Percentiles rank a stretch among this genome's conserved stretches.
Evolutionary conservation across 1,139 yeast genomes (phyloP).

Genomic region (Pichia sp.): DNA sequence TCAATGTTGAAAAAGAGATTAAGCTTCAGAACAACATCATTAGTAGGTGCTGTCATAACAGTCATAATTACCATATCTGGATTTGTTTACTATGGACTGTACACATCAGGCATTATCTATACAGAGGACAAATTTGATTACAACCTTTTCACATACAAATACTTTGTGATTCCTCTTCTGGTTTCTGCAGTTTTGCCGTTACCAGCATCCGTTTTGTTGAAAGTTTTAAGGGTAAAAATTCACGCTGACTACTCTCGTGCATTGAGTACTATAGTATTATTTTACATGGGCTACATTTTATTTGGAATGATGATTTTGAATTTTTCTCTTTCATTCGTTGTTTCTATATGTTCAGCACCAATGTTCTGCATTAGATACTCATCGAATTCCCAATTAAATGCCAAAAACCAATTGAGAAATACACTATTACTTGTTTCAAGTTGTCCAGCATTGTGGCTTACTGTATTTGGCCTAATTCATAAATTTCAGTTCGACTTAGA

Average conservation of each 20-base stretch:
- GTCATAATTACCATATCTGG: slow-evolving; percentile 11
- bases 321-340: slow-evolving; percentile 67
- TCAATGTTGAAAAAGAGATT: background rate
- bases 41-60: slow-evolving; percentile 17
- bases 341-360: slow-evolving; percentile 67
- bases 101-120: slow-evolving; percentile 8
- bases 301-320: slow-evolving; percentile 76
- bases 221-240: slow-evolving; percentile 7
- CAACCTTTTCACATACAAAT: slow-evolving; percentile 3
- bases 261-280: slow-evolving; percentile 32
- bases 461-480: slow-evolving; percentile 21
- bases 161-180: slow-evolving; percentile 4
- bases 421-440: slow-evolving; percentile 19
- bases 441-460: slow-evolving; percentile 25
- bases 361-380: slow-evolving; percentile 56
- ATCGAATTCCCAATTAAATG: slow-evolving; percentile 6
- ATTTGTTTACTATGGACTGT: slow-evolving; percentile 16
- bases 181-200: background rate
- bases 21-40: slow-evolving; percentile 12
- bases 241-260: slow-evolving; percentile 28
- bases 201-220: slow-evolving; percentile 9
- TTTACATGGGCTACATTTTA: slow-evolving; percentile 57
- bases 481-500: slow-evolving; percentile 22
- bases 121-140: slow-evolving; percentile 6
- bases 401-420: slow-evolving; percentile 12